Percentiles rank a stretch among this genome's conserved stretches.
Evolutionary conservation across 2,329 filamentous ascomycete genomes (phyloP).

Genomic region (Trichoderma afroharzianum): DNA sequence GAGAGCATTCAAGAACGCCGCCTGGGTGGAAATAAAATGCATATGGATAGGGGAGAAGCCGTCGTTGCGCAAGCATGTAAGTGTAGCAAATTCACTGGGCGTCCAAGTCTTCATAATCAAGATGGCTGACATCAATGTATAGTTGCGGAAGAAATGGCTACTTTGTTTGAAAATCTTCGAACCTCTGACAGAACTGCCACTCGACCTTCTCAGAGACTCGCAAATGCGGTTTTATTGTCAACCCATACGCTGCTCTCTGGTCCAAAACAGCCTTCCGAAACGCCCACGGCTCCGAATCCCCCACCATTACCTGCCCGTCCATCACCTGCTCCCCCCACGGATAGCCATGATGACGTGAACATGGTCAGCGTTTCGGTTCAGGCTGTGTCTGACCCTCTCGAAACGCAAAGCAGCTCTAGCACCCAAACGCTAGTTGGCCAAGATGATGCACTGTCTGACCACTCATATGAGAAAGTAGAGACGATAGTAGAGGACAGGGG

Average conservation of each 20-base stretch:
- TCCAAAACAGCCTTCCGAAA: slow-evolving; percentile 28
- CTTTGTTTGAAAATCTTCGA: slow-evolving; percentile 68
- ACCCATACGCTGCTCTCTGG: slow-evolving; percentile 38
- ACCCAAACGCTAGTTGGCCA: slow-evolving; percentile 51
- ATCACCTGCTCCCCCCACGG: slow-evolving; percentile 36
- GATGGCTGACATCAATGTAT: slow-evolving; percentile 9
- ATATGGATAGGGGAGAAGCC: slow-evolving; percentile 51
- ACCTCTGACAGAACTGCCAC: slow-evolving; percentile 59
- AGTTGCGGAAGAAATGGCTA: slow-evolving; percentile 73
- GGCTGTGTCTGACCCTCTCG: slow-evolving; percentile 29
- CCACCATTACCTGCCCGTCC: slow-evolving; percentile 51
- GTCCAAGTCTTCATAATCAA: neutral
- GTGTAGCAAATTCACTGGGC: slow-evolving; percentile 34
- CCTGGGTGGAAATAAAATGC: slow-evolving; percentile 64
- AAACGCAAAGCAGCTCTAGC: slow-evolving; percentile 46
- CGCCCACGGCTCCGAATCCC: slow-evolving; percentile 29
- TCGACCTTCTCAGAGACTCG: slow-evolving; percentile 71
- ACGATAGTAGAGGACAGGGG: slow-evolving; percentile 16
- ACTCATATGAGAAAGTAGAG: slow-evolving; percentile 35
- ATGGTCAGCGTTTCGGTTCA: slow-evolving; percentile 34
- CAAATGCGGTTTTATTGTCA: slow-evolving; percentile 70
- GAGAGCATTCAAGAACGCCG: slow-evolving; percentile 62
- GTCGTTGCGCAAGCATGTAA: slow-evolving; percentile 71
- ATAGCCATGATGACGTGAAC: slow-evolving; percentile 31
- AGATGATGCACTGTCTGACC: slow-evolving; percentile 35